Evolutionary conservation across 192 early-diverging fungal species (phyloP).

Genomic region (Obelidium mucronatum): DNA sequence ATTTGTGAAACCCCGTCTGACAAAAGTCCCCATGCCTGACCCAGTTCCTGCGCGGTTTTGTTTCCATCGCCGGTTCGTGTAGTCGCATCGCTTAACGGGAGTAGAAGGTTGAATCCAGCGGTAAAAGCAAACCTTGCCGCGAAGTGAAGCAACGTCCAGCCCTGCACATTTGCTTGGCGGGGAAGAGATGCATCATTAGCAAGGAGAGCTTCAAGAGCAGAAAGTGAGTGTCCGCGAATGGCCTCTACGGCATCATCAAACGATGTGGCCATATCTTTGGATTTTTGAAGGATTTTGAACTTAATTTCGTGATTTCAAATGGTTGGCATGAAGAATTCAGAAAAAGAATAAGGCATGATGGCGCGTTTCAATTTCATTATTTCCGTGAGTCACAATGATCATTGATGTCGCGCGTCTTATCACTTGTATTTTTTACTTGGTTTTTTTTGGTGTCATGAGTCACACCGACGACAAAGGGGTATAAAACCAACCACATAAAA

Average conservation of each 20-base stretch:
- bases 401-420: too few relatives aligned
- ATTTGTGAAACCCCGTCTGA: too few relatives aligned
- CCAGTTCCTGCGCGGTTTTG: conserved; percentile 8
- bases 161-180: neutral
- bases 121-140: conserved; percentile 2
- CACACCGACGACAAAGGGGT: neutral
- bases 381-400: neutral
- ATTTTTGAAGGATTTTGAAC: too few relatives aligned
- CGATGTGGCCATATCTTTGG: neutral
- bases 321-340: neutral
- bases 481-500: too few relatives aligned
- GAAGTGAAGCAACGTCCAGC: conserved; percentile 38
- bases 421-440: too few relatives aligned
- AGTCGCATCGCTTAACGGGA: neutral
- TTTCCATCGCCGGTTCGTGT: neutral
- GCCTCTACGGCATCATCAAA: neutral
- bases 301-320: neutral
- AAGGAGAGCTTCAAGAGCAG: conserved; percentile 1
- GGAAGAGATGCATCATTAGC: neutral
- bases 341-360: neutral
- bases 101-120: neutral
- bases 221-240: neutral
- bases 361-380: neutral
- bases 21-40: conserved; percentile 23
- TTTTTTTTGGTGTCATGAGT: too few relatives aligned